Evolutionary conservation across 2,329 filamentous ascomycete species (phyloP).

Genomic region (Corinectria fuckeliana): DNA sequence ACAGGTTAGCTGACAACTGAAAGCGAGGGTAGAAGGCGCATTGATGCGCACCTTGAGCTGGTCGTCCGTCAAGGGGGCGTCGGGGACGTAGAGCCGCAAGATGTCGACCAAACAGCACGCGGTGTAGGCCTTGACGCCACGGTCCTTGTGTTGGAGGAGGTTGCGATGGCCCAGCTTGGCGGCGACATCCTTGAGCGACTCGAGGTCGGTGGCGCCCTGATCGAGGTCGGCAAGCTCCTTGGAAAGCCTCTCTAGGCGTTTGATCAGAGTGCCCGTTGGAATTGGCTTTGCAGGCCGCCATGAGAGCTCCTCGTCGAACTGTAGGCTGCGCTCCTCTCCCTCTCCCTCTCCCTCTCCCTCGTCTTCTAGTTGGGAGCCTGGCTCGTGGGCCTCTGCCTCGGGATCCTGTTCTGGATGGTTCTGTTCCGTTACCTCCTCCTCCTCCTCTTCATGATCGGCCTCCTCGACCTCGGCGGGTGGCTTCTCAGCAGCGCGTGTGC

Average conservation of each 20-base stretch:
- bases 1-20: constrained; percentile 29
- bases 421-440: constrained; percentile 36
- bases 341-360: constrained; percentile 37
- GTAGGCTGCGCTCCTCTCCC: constrained; percentile 55
- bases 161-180: constrained; percentile 84
- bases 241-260: constrained; percentile 79
- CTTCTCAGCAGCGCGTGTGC: constrained; percentile 41
- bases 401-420: constrained; percentile 32
- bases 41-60: constrained; percentile 77
- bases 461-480: constrained; percentile 36
- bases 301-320: constrained; percentile 85
- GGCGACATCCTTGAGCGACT: constrained; percentile 84
- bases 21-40: not conserved
- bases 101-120: constrained; percentile 93
- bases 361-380: constrained; percentile 32
- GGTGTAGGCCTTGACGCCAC: constrained; percentile 87
- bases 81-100: constrained; percentile 87
- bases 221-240: constrained; percentile 86
- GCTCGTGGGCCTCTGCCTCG: constrained; percentile 23
- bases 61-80: constrained; percentile 89
- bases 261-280: constrained; percentile 79
- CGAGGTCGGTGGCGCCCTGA: constrained; percentile 82
- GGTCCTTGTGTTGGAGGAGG: constrained; percentile 89
- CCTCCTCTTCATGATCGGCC: constrained; percentile 40
- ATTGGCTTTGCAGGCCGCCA: constrained; percentile 94